phyloP scores from a whole-genome alignment of 805 yeast species.

The Kockiozyma suomiensis region DNA sequence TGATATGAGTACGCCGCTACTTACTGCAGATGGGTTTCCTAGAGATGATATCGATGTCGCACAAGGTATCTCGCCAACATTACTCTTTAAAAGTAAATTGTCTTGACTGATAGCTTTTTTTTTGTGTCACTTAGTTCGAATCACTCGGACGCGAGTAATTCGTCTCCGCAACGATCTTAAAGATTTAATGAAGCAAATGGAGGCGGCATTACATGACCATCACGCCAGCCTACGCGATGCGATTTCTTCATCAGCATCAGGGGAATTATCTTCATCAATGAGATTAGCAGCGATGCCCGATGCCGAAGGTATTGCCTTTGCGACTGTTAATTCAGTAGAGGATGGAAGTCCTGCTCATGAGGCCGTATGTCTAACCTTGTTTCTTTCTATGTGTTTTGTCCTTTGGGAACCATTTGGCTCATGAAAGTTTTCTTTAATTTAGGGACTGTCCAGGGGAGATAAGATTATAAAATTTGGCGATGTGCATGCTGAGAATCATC shows the following conservation, averaged over 20 bases:
- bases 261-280: background rate
- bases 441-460: conserved; percentile 62
- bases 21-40: conserved; percentile 82
- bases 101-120: too few species aligned
- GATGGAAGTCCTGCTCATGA: conserved; percentile 57
- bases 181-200: conserved; percentile 52
- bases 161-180: conserved; percentile 71
- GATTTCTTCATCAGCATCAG: background rate
- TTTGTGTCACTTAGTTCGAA: too few species aligned
- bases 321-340: conserved; percentile 54
- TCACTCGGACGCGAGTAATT: conserved; percentile 64
- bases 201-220: conserved; percentile 51
- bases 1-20: conserved; percentile 65
- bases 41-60: conserved; percentile 81
- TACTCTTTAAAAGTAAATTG: background rate
- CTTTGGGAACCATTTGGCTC: too few species aligned
- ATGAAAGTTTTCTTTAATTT: background rate
- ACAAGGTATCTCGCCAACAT: conserved; percentile 39
- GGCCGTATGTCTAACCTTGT: conserved; percentile 40
- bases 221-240: conserved; percentile 39
- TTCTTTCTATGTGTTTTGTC: too few species aligned
- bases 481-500: conserved; percentile 59
- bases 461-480: conserved; percentile 56
- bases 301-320: conserved; percentile 53
- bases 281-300: conserved; percentile 5